Conservation (phyloP, 1,284 basidiomycete species). For the Leccinum subfulvum region DNA sequence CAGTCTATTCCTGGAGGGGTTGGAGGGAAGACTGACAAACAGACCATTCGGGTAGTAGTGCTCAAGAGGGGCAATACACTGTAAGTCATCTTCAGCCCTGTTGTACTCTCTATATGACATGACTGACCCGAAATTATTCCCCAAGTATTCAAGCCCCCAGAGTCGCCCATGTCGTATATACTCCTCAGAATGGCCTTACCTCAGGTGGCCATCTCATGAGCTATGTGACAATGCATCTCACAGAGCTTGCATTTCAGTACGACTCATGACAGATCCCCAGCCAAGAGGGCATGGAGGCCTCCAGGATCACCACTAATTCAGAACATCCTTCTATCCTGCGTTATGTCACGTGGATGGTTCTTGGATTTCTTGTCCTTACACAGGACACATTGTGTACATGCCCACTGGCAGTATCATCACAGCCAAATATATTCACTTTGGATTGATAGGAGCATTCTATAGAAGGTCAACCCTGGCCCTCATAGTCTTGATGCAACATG, state of each 20-base stretch:
- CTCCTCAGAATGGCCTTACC: not conserved
- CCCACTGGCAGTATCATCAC: too few species aligned
- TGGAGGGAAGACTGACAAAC: not conserved
- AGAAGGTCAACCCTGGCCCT: not conserved
- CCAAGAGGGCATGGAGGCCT: not conserved
- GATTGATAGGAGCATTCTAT: not conserved
- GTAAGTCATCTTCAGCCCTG: not conserved
- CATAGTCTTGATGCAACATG: not conserved
- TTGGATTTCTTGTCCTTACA: not conserved
- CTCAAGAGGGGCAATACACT: not conserved
- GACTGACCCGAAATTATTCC: not conserved
- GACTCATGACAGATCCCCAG: not conserved
- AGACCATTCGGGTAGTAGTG: not conserved
- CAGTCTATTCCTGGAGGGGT: not conserved
- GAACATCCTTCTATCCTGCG: not conserved
- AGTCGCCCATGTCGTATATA: not conserved
- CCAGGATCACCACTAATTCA: not conserved
- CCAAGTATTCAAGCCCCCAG: not conserved
- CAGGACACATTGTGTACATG: not conserved
- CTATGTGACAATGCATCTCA: not conserved
- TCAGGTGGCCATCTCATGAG: not conserved
- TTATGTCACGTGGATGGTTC: not conserved
- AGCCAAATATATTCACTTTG: not conserved
- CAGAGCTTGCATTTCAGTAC: not conserved
- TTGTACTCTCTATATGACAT: too few species aligned